Evolutionary conservation across 75 land plant genomes (phyloP).

Genomic region (Picea glauca): DNA sequence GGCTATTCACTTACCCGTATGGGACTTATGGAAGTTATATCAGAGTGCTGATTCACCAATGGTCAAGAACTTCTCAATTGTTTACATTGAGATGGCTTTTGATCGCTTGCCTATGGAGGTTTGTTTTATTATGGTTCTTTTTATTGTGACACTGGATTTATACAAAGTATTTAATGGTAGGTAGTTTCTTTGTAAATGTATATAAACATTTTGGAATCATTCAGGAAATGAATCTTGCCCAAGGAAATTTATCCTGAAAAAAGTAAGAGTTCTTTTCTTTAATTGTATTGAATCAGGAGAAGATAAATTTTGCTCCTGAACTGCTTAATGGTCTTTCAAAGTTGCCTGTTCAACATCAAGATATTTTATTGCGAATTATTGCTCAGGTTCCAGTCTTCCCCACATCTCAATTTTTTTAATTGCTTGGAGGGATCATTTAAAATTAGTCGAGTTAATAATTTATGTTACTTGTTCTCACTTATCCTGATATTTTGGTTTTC

Average conservation of each 20-base stretch:
- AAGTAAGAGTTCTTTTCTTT: background rate
- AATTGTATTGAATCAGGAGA: slow-evolving; percentile 36
- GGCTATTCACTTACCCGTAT: slow-evolving; percentile 69
- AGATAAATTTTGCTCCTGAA: slow-evolving; percentile 61
- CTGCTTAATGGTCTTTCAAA: slow-evolving; percentile 53
- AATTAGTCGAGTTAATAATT: no score
- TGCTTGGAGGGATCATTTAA: background rate
- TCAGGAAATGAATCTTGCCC: background rate
- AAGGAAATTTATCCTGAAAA: background rate
- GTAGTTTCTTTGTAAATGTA: background rate
- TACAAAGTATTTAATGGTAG: background rate
- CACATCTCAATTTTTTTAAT: background rate
- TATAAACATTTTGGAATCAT: background rate
- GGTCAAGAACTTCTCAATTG: slow-evolving; percentile 83
- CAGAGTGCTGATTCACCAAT: slow-evolving; percentile 40
- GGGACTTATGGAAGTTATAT: slow-evolving; percentile 74
- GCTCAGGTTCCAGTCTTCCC: slow-evolving; percentile 37
- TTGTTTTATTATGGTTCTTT: background rate
- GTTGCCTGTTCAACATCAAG: slow-evolving; percentile 75
- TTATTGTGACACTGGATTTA: background rate
- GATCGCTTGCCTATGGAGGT: slow-evolving; percentile 70
- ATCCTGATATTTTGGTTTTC: no score
- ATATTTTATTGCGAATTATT: slow-evolving; percentile 64
- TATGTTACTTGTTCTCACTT: no score
- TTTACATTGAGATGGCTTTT: slow-evolving; percentile 97